Evolutionary conservation across 257 asterid genomes (phyloP).

Genomic region (Plectranthus barbatus): DNA sequence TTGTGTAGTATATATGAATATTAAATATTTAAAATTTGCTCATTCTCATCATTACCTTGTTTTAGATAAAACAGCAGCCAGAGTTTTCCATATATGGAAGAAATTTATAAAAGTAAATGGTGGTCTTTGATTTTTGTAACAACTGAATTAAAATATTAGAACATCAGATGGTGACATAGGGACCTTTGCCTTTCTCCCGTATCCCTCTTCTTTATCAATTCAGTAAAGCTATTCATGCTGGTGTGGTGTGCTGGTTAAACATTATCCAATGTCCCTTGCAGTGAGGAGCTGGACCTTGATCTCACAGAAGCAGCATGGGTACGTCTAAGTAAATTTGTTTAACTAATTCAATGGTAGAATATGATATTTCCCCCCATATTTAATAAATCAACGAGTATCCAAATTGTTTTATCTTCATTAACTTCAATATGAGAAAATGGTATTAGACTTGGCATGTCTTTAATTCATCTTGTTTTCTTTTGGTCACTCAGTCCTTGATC

Average conservation of each 20-base stretch:
- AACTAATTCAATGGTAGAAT: background rate
- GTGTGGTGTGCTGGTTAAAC: background rate
- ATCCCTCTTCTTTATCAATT: background rate
- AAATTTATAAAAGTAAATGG: background rate
- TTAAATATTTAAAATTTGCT: background rate
- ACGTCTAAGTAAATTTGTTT: constrained; percentile 24
- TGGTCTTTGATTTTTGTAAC: background rate
- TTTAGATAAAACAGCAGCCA: background rate
- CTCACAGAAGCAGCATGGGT: constrained; percentile 98
- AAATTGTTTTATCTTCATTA: background rate
- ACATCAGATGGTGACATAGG: background rate
- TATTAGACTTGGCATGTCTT: background rate
- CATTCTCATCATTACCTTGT: background rate
- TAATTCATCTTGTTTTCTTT: background rate
- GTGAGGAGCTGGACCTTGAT: constrained; percentile 90
- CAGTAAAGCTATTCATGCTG: background rate
- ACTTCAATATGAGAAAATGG: background rate
- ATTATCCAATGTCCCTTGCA: constrained; percentile 35
- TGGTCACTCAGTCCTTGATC: background rate
- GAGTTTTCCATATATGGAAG: background rate
- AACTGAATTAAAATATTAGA: background rate
- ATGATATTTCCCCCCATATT: constrained; percentile 2
- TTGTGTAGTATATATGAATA: background rate
- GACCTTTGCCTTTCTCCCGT: background rate
- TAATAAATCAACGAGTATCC: constrained; percentile 2